Base-by-base conservation (phyloP, 2,329 filamentous ascomycete genomes). In the Ilyonectria destructans region DNA sequence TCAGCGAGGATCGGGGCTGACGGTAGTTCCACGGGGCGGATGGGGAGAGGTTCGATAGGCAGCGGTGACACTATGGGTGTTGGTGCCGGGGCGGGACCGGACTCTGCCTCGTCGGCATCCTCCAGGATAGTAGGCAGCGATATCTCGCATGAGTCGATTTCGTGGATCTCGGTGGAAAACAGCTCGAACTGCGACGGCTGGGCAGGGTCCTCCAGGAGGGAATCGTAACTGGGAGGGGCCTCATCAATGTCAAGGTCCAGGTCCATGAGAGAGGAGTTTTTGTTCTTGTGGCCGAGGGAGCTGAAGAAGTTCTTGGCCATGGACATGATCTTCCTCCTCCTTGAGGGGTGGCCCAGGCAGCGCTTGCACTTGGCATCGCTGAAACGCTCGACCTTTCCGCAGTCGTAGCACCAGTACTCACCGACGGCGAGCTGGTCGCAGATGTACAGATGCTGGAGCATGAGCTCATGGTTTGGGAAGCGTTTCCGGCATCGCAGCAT, bases 391-490 rank as follows among this genome's bases (percentile, higher is more conserved):
- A 85, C 80, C 71, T 82, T 83, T 74, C 81, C 84, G 73, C 87
- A 88, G 43, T 88, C 84, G 74, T 86, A 88, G 74, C 87, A 89
- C 81, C 86, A 84, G 71, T 89, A 89, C 79, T 89, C 85, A 65
- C 86, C 85, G 4, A 81, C 82, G 29, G 80, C 75, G 35, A 89
- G 82, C 73, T 86, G 81, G 33, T 81, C 79, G 74, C 87, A 88
- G 45, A 77, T 77, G 65, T 85, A 83, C 10, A 89, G 79, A 69
- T 89, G 87, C 71, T 82, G 83, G 57, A 89, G 81, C 87, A 89
- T 87, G 64, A 81, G 69, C 76, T 89, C 87, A 72, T 89, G 87
- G 75, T 84, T 82, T 17, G 81, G 75, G 74, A 88, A 88, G 9
- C 78, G 82, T 71, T 84, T 82, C 51, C 83, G 82, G 75, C 87